These are phyloP conservation scores for Phytophthora pluvialis DNA, from an alignment of 352 stramenopile genomes.

Conservation along the genomic window DNA sequence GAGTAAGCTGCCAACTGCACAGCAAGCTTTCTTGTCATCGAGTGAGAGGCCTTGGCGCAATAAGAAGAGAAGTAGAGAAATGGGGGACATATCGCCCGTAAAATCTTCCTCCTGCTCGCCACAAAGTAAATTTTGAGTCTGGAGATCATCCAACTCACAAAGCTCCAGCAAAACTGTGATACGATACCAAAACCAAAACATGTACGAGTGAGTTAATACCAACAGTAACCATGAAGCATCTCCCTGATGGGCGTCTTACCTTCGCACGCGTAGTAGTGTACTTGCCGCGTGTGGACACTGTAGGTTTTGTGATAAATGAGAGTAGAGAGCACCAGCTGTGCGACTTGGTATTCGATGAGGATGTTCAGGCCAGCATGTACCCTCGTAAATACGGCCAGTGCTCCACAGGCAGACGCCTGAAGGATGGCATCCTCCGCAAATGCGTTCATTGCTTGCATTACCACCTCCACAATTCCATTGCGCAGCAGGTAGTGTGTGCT, in stretches of 20 bases:
- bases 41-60: conserved; percentile 72
- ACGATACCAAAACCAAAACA: background rate
- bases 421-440: conserved; percentile 84
- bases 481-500: conserved; percentile 63
- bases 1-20: conserved; percentile 72
- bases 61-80: conserved; percentile 78
- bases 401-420: conserved; percentile 76
- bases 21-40: conserved; percentile 85
- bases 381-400: conserved; percentile 76
- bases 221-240: background rate
- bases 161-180: conserved; percentile 68
- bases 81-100: conserved; percentile 56
- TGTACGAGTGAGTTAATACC: conserved; percentile 2
- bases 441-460: conserved; percentile 63
- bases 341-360: conserved; percentile 62
- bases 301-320: conserved; percentile 84
- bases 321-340: conserved; percentile 68
- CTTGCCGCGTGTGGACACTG: conserved; percentile 83
- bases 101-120: conserved; percentile 40
- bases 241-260: conserved; percentile 30
- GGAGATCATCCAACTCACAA: conserved; percentile 68
- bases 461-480: conserved; percentile 55
- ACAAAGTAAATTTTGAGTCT: conserved; percentile 62
- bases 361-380: conserved; percentile 51
- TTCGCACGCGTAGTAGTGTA: conserved; percentile 87